Conservation (phyloP, 2,329 filamentous ascomycete species). For the Pseudogymnoascus pannorum region DNA sequence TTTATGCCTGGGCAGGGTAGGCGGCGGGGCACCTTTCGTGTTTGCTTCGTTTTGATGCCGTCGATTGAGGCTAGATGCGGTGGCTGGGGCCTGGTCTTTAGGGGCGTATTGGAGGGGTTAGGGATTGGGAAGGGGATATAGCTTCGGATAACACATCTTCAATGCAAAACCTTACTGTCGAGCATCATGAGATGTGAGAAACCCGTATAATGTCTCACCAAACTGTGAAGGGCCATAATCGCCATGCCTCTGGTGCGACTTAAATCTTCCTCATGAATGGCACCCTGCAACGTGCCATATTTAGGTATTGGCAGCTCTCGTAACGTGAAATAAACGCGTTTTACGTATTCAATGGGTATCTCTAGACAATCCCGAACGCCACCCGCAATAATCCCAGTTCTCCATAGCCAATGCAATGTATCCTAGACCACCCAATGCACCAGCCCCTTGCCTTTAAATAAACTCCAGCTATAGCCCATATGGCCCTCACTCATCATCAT, state of each 20-base stretch:
- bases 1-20: background rate
- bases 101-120: constrained; percentile 4
- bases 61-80: constrained; percentile 6
- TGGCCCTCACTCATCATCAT: constrained; percentile 43
- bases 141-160: background rate
- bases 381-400: background rate
- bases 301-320: background rate
- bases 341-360: background rate
- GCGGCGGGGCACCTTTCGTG: background rate
- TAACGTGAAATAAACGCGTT: background rate
- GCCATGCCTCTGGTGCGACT: background rate
- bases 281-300: background rate
- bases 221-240: background rate
- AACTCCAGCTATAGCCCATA: background rate
- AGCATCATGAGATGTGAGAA: background rate
- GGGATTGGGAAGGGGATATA: constrained; percentile 4
- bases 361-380: constrained; percentile 1
- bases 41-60: constrained; percentile 2
- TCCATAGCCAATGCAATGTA: background rate
- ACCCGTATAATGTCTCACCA: background rate
- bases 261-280: background rate
- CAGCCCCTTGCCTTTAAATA: background rate
- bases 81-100: constrained; percentile 3
- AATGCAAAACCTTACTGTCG: constrained; percentile 2
- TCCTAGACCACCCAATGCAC: background rate